phyloP scores from a whole-genome alignment of 78 protist species.

The slime mould (Dictyostelium discoideum) region DNA sequence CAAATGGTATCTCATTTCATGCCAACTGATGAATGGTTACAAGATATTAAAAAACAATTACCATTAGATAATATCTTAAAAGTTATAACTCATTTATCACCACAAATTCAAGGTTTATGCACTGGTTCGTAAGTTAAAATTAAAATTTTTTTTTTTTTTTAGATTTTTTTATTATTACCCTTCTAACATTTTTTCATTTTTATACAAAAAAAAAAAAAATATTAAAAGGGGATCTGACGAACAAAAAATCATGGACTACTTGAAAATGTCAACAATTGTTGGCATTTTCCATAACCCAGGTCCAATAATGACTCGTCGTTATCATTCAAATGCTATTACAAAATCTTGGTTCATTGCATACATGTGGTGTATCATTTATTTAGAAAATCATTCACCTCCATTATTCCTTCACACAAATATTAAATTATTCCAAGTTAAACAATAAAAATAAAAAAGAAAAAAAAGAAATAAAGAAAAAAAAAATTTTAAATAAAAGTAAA shows the following conservation, averaged over 20 bases:
- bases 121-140: conserved; percentile 30
- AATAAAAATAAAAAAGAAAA: not conserved
- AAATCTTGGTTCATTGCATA: conserved; percentile 76
- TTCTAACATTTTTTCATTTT: not conserved
- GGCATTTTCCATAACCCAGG: conserved; percentile 86
- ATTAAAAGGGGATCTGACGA: conserved; percentile 44
- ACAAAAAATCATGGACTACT: conserved; percentile 74
- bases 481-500: not conserved
- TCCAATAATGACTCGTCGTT: conserved; percentile 79
- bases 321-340: conserved; percentile 53
- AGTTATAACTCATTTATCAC: conserved; percentile 63
- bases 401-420: conserved; percentile 47
- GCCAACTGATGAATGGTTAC: conserved; percentile 85
- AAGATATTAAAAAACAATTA: conserved; percentile 56
- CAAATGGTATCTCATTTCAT: conserved; percentile 22
- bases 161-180: not conserved
- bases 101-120: conserved; percentile 81
- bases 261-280: conserved; percentile 84
- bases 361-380: conserved; percentile 74
- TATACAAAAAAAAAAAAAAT: too few species aligned
- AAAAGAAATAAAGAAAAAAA: not conserved
- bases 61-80: conserved; percentile 65
- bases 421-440: conserved; percentile 62
- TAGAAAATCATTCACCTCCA: conserved; percentile 71
- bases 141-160: not conserved